A percentile compares a stretch with the other conserved stretches of the same genome.
phyloP scores from a whole-genome alignment of 2,329 filamentous ascomycete genomes.

The Pleurostoma richardsiae region DNA sequence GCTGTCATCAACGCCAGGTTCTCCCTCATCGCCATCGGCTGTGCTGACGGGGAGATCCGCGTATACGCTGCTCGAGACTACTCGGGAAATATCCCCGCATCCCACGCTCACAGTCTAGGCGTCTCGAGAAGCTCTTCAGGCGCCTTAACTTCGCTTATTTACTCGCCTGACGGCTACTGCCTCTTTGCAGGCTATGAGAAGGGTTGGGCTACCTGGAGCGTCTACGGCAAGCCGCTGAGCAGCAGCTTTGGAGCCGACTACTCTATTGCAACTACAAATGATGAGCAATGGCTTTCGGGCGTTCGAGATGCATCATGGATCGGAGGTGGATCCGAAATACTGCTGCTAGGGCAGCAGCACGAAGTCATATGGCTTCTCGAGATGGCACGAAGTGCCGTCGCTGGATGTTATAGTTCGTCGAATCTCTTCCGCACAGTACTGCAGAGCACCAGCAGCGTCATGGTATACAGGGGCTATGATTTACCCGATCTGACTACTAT shows the following conservation, averaged over 20 bases:
- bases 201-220: conserved; percentile 96
- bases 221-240: conserved; percentile 86
- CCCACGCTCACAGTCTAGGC: conserved; percentile 69
- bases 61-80: conserved; percentile 96
- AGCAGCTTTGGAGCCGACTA: conserved; percentile 75
- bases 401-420: conserved; percentile 84
- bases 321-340: conserved; percentile 78
- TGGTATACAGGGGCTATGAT: conserved; percentile 92
- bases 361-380: conserved; percentile 83
- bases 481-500: conserved; percentile 85
- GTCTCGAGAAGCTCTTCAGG: conserved; percentile 66
- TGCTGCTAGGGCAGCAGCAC: conserved; percentile 66
- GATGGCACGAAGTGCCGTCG: conserved; percentile 89
- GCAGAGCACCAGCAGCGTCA: conserved; percentile 81
- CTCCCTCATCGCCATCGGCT: conserved; percentile 85
- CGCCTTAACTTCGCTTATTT: conserved; percentile 66
- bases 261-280: conserved; percentile 58
- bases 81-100: conserved; percentile 82
- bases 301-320: conserved; percentile 79
- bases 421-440: conserved; percentile 87
- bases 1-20: conserved; percentile 92
- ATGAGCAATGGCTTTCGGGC: conserved; percentile 80
- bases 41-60: conserved; percentile 69
- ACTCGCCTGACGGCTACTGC: conserved; percentile 94
- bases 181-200: conserved; percentile 89